Evolutionary conservation across 352 stramenopile species (phyloP), one percentile per base, ranked within the genome.

Genomic region (Phytophthora crassamura): DNA sequence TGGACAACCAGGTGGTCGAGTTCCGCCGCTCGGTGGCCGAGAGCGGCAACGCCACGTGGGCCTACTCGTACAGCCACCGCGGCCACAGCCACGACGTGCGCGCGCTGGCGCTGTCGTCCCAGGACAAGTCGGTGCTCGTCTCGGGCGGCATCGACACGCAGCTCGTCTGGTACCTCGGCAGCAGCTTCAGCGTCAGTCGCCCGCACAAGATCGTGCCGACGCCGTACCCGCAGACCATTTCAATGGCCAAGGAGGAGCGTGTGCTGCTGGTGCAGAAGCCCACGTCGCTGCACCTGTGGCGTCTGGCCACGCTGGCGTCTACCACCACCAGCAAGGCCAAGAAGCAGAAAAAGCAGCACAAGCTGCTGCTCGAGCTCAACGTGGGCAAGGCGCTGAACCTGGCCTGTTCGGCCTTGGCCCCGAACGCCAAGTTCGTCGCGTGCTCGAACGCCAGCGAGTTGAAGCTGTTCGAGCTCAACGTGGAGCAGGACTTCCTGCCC

Each of bases 101-200:
- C 16, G 82, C 88, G 16, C 67, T 98, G n/a, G 90, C 88, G 30
- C 57, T 98, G 12, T 91, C 86, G 25, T 63, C 70, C 5, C 64
- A 64, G 12, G 66, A 50, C 69, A 78, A 82, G 14, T 39, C 64
- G 15, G 67, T 97, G 35, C 78, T 98, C 28, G 89, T 97, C 15
- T 98, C 90, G 12, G 94, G 90, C 25, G 92, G 95, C 48, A 84
- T 98, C 45, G 95, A 98, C 86, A 98, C 94, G 12, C 94, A 98
- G 75, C 66, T 98, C 7, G 96, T 97, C 43, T 96, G 88, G 67
- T 98, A 98, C 75, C 72, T 78, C 45, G 86, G 89, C 18, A 66
- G 80, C 39, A 88, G 81, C 34, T 98, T 98, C 69, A 81, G 87
- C 65, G 83, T 87, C 16, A 76, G 80, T 57, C 87, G 94, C 2